Percentiles rank a stretch among this genome's conserved stretches.
These are phyloP conservation scores for Pyricularia grisea DNA, from an alignment of 2,329 filamentous ascomycete species.

Conservation along the genomic window DNA sequence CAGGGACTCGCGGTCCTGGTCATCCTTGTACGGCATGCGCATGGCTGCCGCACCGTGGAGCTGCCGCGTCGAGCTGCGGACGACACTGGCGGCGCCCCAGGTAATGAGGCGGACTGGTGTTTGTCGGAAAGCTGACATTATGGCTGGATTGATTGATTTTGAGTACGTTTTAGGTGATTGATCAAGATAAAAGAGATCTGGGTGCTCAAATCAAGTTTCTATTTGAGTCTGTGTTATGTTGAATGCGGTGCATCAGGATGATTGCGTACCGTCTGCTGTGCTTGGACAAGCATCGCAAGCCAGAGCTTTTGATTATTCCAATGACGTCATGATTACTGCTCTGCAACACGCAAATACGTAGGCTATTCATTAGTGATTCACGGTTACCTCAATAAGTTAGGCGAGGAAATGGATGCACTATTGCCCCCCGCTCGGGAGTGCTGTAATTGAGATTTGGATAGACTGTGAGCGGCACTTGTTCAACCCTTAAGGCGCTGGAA, in stretches of 20 bases:
- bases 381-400: not conserved
- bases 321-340: not conserved
- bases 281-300: not conserved
- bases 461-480: no score
- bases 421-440: not conserved
- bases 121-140: not conserved
- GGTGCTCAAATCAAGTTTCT: not conserved
- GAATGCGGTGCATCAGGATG: not conserved
- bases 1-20: conserved; percentile 51
- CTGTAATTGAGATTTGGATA: not conserved
- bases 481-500: no score
- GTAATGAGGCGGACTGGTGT: not conserved
- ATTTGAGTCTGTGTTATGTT: not conserved
- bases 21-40: conserved; percentile 35
- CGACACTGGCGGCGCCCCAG: not conserved
- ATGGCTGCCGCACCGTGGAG: conserved; percentile 22
- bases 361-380: not conserved
- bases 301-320: no score
- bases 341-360: not conserved
- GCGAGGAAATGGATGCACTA: not conserved
- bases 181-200: not conserved
- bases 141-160: not conserved
- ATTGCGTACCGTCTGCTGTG: not conserved
- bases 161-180: not conserved
- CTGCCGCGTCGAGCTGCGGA: conserved; percentile 11